Base-by-base conservation (phyloP, 2,329 filamentous ascomycete genomes). In the Pyrenophora tritici-repentis region DNA sequence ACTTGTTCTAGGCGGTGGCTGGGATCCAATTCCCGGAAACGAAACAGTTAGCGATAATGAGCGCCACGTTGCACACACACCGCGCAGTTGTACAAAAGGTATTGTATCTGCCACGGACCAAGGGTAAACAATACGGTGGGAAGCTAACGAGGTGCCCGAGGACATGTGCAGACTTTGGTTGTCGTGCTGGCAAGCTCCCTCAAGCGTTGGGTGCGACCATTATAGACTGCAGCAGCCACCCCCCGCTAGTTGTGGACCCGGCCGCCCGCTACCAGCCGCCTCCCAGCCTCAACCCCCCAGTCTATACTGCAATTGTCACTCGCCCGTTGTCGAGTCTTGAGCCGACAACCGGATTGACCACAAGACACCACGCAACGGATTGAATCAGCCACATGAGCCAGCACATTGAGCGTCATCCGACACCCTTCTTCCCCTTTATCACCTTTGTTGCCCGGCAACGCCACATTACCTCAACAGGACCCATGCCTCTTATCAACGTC, bases 1-100 rank as follows among this genome's bases (percentile, higher is more conserved):
- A 47, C 36, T 20, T 20, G 39, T 31, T 18, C 34, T 47, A 43
- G 56, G 45, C 39, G 63, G 49, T 51, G 61, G 51, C 63, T 63
- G 61, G 59, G 50, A 31, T 32, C 33, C 43, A 33, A 16, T 37
- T 42, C 42, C 47, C 18, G 18, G 26, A 38, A 33, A 37, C 34
- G 26, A 29, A 29, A 29, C 12, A 7, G 34, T 24, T 29, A 12
- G 26, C 26, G 26, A 29, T 29, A 29, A 29, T 29, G 26, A 29
- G 26, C 26, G 20, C 43, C 26, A 37, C 42, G 50, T 44, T 49
- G 34, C 45, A 49, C 39, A 18, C 42, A 33, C 22, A 31, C 14
- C 14, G 42, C 33, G 29, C 6, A 20, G 49, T 43, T 17, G 34
- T 43, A 53, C 50, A 31, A 26, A 26, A 31, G 14, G 13, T 33